Percentiles rank a stretch among this genome's conserved stretches.
Conservation (phyloP, 805 yeast genomes). For the Wickerhamomyces canadensis region DNA sequence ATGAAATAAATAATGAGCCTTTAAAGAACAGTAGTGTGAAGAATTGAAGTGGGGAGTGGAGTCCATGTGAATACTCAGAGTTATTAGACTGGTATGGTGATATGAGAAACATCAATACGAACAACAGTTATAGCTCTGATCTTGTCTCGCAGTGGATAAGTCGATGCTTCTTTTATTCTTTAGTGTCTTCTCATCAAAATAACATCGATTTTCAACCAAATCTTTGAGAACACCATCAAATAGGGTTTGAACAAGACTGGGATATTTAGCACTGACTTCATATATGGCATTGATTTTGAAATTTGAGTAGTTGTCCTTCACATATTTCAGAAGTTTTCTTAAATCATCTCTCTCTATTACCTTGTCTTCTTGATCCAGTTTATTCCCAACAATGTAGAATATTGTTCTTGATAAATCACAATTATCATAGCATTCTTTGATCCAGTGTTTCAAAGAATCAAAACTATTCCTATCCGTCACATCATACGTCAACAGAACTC, state of each 20-base stretch:
- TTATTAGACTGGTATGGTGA: no score
- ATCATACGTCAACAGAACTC: slow-evolving; percentile 39
- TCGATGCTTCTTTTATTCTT: slow-evolving; percentile 24
- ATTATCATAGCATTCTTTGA: slow-evolving; percentile 35
- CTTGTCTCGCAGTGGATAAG: slow-evolving; percentile 21
- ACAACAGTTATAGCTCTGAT: slow-evolving; percentile 17
- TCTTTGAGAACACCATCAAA: slow-evolving; percentile 35
- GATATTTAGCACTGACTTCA: slow-evolving; percentile 42
- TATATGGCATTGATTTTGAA: slow-evolving; percentile 36
- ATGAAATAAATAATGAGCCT: no score
- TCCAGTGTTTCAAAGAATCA: slow-evolving; percentile 35
- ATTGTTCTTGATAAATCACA: slow-evolving; percentile 27
- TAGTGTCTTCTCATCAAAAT: slow-evolving; percentile 26
- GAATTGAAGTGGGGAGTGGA: no score
- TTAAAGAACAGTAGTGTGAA: no score
- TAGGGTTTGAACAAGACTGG: slow-evolving; percentile 31
- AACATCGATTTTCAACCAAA: slow-evolving; percentile 34
- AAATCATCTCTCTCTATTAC: slow-evolving; percentile 36
- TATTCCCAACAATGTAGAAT: slow-evolving; percentile 42
- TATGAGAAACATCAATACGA: slow-evolving; percentile 16
- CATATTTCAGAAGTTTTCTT: slow-evolving; percentile 24
- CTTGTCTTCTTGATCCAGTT: slow-evolving; percentile 32
- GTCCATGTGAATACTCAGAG: no score
- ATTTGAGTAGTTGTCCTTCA: slow-evolving; percentile 25
- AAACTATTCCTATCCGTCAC: slow-evolving; percentile 34